phyloP scores from a whole-genome alignment of 805 yeast genomes.

The Kodamaea kaohsiungensis region DNA sequence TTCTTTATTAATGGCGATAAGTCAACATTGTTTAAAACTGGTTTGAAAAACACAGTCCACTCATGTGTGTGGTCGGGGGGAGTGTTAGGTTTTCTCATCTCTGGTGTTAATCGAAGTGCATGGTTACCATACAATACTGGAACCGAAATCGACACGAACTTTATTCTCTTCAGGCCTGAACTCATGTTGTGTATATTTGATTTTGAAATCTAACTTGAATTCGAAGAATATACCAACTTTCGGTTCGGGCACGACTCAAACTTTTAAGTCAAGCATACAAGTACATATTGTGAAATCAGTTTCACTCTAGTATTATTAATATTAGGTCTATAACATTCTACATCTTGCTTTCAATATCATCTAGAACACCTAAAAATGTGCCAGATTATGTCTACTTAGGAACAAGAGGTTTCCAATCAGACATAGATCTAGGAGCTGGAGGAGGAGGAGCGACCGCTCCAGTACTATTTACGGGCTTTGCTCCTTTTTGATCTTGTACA shows the following conservation, averaged over 20 bases:
- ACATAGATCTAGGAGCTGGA: conserved; percentile 26
- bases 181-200: conserved; percentile 11
- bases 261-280: not conserved
- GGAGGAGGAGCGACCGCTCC: conserved; percentile 3
- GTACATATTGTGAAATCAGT: not conserved
- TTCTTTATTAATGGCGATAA: conserved; percentile 78
- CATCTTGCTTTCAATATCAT: not conserved
- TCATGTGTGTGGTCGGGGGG: conserved; percentile 92
- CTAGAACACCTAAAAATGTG: not conserved
- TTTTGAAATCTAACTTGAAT: not conserved
- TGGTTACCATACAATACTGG: conserved; percentile 83
- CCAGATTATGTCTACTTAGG: conserved; percentile 37
- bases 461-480: not conserved
- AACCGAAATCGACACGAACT: conserved; percentile 57
- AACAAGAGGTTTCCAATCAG: conserved; percentile 53
- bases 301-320: not conserved
- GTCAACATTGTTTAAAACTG: conserved; percentile 67
- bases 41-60: conserved; percentile 94
- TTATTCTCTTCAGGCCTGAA: conserved; percentile 21
- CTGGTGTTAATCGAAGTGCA: conserved; percentile 60
- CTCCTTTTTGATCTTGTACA: not conserved
- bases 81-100: conserved; percentile 52
- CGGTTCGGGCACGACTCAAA: conserved; percentile 4
- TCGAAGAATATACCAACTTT: not conserved
- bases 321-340: not conserved